phyloP scores from a whole-genome alignment of 208 protist genomes.

The Crithidia mellificae region DNA sequence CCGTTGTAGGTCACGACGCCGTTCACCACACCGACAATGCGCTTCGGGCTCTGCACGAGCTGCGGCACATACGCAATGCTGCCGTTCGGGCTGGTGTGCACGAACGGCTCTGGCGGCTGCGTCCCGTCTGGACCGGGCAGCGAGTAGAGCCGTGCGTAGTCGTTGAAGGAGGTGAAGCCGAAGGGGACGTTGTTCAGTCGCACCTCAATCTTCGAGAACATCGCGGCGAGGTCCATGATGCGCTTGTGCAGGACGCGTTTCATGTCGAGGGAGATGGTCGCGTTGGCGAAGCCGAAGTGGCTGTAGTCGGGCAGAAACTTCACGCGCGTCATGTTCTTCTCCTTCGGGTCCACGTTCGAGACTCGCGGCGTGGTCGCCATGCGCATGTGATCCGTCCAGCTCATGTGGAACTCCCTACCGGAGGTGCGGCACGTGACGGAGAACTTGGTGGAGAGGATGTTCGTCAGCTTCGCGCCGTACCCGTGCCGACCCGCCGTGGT shows the following conservation, averaged over 20 bases:
- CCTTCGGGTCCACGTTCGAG: conserved; percentile 60
- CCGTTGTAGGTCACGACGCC: conserved; percentile 98
- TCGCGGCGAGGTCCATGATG: conserved; percentile 93
- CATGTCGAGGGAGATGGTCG: conserved; percentile 83
- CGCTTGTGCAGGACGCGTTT: conserved; percentile 89
- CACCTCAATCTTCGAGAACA: conserved; percentile 91
- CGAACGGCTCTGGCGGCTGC: conserved; percentile 70
- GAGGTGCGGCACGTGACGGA: conserved; percentile 91
- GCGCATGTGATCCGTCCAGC: conserved; percentile 97
- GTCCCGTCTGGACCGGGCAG: conserved; percentile 37
- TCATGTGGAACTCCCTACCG: conserved; percentile 93
- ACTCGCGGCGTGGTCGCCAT: conserved; percentile 91
- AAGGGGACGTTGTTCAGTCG: conserved; percentile 96
- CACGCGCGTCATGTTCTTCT: conserved; percentile 80
- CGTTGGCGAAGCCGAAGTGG: conserved; percentile 74
- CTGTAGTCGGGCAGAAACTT: conserved; percentile 91
- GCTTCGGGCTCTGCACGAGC: conserved; percentile 78
- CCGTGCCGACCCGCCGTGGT: conserved; percentile 97
- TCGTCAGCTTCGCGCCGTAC: conserved; percentile 98
- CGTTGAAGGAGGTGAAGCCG: conserved; percentile 93
- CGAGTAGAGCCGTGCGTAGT: conserved; percentile 95
- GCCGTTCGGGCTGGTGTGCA: conserved; percentile 72
- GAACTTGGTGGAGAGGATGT: conserved; percentile 99
- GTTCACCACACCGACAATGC: conserved; percentile 99
- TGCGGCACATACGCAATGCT: conserved; percentile 89